phyloP scores from a whole-genome alignment of 345 rosid species.

The thale cress (Arabidopsis thaliana) region DNA sequence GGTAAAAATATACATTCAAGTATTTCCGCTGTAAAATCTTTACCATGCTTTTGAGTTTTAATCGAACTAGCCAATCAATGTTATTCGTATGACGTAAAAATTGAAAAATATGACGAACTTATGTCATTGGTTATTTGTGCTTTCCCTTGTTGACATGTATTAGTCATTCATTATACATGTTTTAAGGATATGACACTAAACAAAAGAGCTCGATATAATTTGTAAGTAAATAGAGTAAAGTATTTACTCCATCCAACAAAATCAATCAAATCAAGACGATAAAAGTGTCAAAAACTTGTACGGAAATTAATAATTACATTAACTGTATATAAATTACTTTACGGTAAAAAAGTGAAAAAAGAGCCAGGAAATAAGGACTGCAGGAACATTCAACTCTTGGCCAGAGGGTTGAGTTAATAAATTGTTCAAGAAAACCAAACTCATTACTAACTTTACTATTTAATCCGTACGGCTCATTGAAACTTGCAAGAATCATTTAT shows the following conservation, averaged over 20 bases:
- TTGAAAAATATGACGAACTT: background rate
- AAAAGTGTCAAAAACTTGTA: background rate
- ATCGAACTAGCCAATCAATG: background rate
- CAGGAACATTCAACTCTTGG: constrained; percentile 23
- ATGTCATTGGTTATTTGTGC: background rate
- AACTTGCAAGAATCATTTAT: constrained; percentile 29
- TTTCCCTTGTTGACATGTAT: background rate
- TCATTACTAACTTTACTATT: constrained; percentile 15
- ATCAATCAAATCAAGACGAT: constrained; percentile 30
- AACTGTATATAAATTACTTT: background rate
- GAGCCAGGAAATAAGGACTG: background rate
- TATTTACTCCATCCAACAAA: background rate
- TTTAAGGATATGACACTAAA: constrained; percentile 13
- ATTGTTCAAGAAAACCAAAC: background rate
- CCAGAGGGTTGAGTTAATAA: constrained; percentile 1
- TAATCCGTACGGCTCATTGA: constrained; percentile 21
- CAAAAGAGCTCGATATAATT: background rate
- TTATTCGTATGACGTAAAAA: background rate
- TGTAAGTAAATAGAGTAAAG: background rate
- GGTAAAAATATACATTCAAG: too few relatives aligned
- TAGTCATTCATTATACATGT: background rate
- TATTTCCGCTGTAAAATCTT: background rate
- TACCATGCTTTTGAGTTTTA: background rate
- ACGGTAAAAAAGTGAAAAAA: background rate
- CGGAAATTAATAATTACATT: background rate